Evolutionary conservation across 164 flowering plant genomes (phyloP).

Genomic region (Tinospora cordifolia): DNA sequence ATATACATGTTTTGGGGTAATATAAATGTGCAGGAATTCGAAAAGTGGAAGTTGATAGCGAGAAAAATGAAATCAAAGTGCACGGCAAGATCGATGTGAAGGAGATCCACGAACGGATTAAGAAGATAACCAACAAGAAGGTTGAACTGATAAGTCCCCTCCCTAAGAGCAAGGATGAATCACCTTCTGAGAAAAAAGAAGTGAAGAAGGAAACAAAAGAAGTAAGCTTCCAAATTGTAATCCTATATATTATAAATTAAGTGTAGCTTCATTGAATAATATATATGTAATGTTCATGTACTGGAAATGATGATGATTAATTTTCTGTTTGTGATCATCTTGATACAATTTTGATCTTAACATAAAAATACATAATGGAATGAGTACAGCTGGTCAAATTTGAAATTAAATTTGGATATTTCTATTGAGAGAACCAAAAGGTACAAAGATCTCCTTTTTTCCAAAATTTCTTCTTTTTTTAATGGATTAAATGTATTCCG

Average conservation of each 20-base stretch:
- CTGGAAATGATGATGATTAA: no score
- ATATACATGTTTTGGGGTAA: not conserved
- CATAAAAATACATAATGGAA: no score
- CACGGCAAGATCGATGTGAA: constrained; percentile 43
- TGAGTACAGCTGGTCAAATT: no score
- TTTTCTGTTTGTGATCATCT: not conserved
- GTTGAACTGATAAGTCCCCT: constrained; percentile 31
- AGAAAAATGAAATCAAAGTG: constrained; percentile 44
- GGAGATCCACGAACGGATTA: constrained; percentile 34
- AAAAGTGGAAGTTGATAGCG: constrained; percentile 39
- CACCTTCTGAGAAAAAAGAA: constrained; percentile 13
- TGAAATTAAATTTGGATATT: no score
- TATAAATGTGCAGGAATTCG: constrained; percentile 40
- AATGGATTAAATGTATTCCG: no score
- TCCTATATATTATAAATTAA: not conserved
- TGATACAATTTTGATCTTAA: no score
- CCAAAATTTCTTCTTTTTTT: no score
- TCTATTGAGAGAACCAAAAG: no score
- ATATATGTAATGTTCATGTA: no score
- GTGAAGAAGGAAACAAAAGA: constrained; percentile 25
- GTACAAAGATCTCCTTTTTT: no score
- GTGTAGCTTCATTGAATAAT: no score
- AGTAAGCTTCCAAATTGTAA: constrained; percentile 14
- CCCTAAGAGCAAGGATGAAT: constrained; percentile 11
- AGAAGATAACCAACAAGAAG: constrained; percentile 41